Conservation (phyloP, 2,329 filamentous ascomycete genomes). For the Lasiodiplodia gonubiensis region DNA sequence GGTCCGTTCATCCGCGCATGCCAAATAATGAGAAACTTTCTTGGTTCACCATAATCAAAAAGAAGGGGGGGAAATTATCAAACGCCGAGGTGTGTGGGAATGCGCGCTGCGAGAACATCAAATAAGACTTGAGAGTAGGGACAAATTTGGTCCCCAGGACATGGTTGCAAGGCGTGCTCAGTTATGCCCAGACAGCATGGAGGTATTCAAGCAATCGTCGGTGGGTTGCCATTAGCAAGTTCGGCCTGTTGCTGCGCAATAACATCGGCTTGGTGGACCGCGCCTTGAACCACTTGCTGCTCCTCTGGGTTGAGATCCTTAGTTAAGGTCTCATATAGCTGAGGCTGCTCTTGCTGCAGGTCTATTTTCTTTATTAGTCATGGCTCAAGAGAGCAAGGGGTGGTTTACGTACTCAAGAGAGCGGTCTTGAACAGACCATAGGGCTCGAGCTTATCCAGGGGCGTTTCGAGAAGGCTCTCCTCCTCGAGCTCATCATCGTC, state of each 20-base stretch:
- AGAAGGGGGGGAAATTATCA: constrained; percentile 11
- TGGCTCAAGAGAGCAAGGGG: not conserved
- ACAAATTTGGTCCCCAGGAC: not conserved
- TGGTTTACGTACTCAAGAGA: constrained; percentile 72
- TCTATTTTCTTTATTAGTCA: constrained; percentile 58
- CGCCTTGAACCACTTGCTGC: constrained; percentile 77
- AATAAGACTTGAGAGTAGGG: constrained; percentile 14
- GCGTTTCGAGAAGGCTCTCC: constrained; percentile 88
- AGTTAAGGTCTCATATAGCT: constrained; percentile 82
- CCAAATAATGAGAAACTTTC: constrained; percentile 17
- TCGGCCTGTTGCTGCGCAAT: constrained; percentile 50
- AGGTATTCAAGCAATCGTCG: constrained; percentile 13
- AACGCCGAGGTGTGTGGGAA: constrained; percentile 27
- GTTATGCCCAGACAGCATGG: not conserved
- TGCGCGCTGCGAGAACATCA: constrained; percentile 26
- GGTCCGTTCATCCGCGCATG: constrained; percentile 20
- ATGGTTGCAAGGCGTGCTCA: not conserved
- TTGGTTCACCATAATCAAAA: constrained; percentile 20
- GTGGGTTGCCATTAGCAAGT: constrained; percentile 24
- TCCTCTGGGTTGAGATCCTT: constrained; percentile 80
- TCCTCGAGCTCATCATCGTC: constrained; percentile 93
- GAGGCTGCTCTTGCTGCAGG: constrained; percentile 88
- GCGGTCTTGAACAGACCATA: constrained; percentile 87
- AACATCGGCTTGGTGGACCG: constrained; percentile 73
- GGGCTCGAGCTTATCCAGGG: constrained; percentile 92